Base-by-base conservation (phyloP, 2,329 filamentous ascomycete species). In the Dactylellina leptospora region DNA sequence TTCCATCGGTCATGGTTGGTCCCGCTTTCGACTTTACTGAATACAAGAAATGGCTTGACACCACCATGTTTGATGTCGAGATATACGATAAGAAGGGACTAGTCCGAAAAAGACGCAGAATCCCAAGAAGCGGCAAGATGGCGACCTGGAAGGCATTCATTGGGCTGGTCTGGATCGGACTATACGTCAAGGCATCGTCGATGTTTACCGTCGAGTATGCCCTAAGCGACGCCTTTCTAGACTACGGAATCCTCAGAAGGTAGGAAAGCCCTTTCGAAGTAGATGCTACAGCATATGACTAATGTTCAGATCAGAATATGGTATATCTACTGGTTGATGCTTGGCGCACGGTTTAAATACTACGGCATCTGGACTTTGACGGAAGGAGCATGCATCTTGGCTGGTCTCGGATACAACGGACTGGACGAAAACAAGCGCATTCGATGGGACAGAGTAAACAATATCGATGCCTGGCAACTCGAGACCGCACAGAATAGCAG, bases 291-390 rank as follows among this genome's bases (percentile, higher is more conserved):
- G n/a, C n/a, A n/a, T n/a, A n/a, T n/a, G n/a, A n/a, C n/a, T n/a
- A n/a, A n/a, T n/a, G n/a, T n/a, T n/a, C n/a, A n/a, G n/a, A n/a
- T n/a, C 16, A 76, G 75, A 45, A 82, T 97, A 40, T 92, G 89
- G 83, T 84, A 90, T 73, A 82, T 97, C 66, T 88, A 97, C 79
- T 89, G 96, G 85, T 85, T 96, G 54, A 91, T 89, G 59, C 84
- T 97, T 45, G 90, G 90, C 0, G 85, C 90, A 3, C 88, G 95
- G 20, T 86, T 91, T 77, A 99, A 99, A 82, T 99, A 97, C 82
- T 99, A 99, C 77, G 95, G 92, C 33, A 92, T 96, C 3, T 99
- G 95, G 95, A 88, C 87, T 38, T 81, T 99, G 76, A 93, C 93
- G 0, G 95, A 99, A 80, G 95, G 95, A 16, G 88, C 93, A 16